Conservation (phyloP, 352 stramenopile species). For the Paralagenidium karlingii region DNA sequence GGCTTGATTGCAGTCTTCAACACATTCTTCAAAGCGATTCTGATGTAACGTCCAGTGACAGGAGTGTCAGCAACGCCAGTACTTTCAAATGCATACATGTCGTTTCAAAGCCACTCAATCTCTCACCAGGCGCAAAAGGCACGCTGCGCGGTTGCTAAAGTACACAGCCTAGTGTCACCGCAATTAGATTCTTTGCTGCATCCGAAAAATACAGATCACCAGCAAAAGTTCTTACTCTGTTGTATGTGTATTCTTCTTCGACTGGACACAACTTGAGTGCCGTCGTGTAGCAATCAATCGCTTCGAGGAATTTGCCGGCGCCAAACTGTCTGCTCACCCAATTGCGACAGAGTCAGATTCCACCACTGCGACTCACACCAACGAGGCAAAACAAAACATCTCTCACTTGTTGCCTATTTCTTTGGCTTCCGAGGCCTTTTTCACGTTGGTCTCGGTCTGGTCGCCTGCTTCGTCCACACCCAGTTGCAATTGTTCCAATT, state of each 20-base stretch:
- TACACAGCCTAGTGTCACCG: constrained; percentile 45
- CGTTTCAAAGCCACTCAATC: not conserved
- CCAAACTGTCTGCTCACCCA: constrained; percentile 39
- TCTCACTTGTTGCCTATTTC: constrained; percentile 72
- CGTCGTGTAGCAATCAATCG: constrained; percentile 77
- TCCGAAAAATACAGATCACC: not conserved
- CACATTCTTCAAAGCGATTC: constrained; percentile 72
- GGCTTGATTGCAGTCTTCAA: constrained; percentile 91
- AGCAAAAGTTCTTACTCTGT: too few relatives aligned
- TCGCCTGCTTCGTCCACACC: constrained; percentile 14
- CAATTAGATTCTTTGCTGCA: constrained; percentile 1
- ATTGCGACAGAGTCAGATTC: not conserved
- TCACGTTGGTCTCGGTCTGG: constrained; percentile 20
- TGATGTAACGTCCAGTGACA: too few relatives aligned
- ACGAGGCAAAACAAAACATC: constrained; percentile 3
- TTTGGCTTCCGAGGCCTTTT: constrained; percentile 59
- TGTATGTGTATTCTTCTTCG: constrained; percentile 71
- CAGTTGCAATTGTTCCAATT: constrained; percentile 44
- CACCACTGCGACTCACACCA: constrained; percentile 1
- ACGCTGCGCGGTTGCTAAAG: constrained; percentile 77
- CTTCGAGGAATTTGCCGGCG: constrained; percentile 55
- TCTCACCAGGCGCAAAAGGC: constrained; percentile 42
- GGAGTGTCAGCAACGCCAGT: too few relatives aligned
- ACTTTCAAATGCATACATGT: not conserved
- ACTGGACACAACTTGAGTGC: constrained; percentile 63